Percentiles rank a stretch among this genome's conserved stretches.
phyloP scores from a whole-genome alignment of 495 filamentous ascomycete genomes.

The Penicillium parvum region DNA sequence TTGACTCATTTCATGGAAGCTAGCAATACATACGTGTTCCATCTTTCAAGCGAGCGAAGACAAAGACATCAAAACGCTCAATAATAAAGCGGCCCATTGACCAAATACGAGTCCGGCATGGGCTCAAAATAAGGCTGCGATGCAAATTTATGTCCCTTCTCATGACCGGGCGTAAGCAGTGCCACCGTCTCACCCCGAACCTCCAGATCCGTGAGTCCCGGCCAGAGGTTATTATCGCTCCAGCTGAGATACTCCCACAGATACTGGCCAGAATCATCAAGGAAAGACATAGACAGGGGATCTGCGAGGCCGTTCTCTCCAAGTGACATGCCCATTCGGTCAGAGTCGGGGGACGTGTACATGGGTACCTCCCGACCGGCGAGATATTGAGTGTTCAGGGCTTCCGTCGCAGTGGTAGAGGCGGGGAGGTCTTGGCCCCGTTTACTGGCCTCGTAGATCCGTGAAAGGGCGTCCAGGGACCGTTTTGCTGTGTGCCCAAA shows the following conservation, averaged over 20 bases:
- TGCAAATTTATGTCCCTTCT: slow-evolving; percentile 28
- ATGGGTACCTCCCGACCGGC: slow-evolving; percentile 17
- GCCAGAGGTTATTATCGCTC: slow-evolving; percentile 38
- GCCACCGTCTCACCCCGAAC: slow-evolving; percentile 20
- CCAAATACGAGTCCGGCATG: slow-evolving; percentile 28
- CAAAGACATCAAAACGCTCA: slow-evolving; percentile 4
- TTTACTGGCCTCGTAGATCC: slow-evolving; percentile 62
- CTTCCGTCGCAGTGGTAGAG: slow-evolving; percentile 3
- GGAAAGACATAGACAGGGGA: slow-evolving; percentile 23
- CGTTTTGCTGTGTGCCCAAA: slow-evolving; percentile 69
- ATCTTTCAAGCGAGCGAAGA: background rate
- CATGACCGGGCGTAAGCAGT: slow-evolving; percentile 27
- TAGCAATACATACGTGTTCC: background rate
- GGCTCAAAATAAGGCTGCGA: slow-evolving; percentile 27
- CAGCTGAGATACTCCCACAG: slow-evolving; percentile 44
- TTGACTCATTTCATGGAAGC: too few species aligned
- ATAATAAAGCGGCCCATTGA: slow-evolving; percentile 24
- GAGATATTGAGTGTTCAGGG: slow-evolving; percentile 10
- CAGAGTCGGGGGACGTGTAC: slow-evolving; percentile 20
- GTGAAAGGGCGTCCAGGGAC: slow-evolving; percentile 61
- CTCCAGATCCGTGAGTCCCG: slow-evolving; percentile 31
- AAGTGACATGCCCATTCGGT: slow-evolving; percentile 14
- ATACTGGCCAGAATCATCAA: slow-evolving; percentile 37
- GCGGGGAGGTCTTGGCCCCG: slow-evolving; percentile 19
- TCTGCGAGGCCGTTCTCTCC: slow-evolving; percentile 26